Percentiles rank a stretch among this genome's conserved stretches.
phyloP scores from a whole-genome alignment of 768 basidiomycete species.

The Phanerodontia chrysosporium region DNA sequence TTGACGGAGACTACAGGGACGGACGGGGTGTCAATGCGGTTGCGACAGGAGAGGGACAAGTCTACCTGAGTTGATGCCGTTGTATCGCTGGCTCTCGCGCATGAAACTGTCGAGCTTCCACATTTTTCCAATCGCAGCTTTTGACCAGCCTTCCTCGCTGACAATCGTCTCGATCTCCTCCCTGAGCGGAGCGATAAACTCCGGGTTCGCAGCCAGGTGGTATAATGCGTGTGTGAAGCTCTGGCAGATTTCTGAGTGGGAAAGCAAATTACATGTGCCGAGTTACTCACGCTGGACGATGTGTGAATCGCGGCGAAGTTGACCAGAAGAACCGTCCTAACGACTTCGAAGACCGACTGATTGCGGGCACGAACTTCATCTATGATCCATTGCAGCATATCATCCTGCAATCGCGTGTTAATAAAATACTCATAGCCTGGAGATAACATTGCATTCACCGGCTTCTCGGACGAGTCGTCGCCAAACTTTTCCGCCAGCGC shows the following conservation, averaged over 20 bases:
- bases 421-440: background rate
- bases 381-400: constrained; percentile 19
- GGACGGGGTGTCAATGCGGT: background rate
- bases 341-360: background rate
- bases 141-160: constrained; percentile 23
- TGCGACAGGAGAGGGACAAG: background rate
- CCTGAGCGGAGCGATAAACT: constrained; percentile 26
- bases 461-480: constrained; percentile 6
- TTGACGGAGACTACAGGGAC: constrained; percentile 15
- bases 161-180: constrained; percentile 28
- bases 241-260: constrained; percentile 6
- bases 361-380: constrained; percentile 7
- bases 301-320: constrained; percentile 23
- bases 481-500: constrained; percentile 8
- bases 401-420: constrained; percentile 6
- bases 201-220: constrained; percentile 25
- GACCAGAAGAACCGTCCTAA: constrained; percentile 12
- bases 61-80: constrained; percentile 22
- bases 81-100: constrained; percentile 25
- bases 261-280: background rate
- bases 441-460: background rate
- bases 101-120: constrained; percentile 34
- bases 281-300: constrained; percentile 13
- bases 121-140: constrained; percentile 27
- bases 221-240: constrained; percentile 25